Percentiles rank a stretch among this genome's conserved stretches.
Conservation (phyloP, 2,329 filamentous ascomycete genomes). For the Hypoxylon sp. region DNA sequence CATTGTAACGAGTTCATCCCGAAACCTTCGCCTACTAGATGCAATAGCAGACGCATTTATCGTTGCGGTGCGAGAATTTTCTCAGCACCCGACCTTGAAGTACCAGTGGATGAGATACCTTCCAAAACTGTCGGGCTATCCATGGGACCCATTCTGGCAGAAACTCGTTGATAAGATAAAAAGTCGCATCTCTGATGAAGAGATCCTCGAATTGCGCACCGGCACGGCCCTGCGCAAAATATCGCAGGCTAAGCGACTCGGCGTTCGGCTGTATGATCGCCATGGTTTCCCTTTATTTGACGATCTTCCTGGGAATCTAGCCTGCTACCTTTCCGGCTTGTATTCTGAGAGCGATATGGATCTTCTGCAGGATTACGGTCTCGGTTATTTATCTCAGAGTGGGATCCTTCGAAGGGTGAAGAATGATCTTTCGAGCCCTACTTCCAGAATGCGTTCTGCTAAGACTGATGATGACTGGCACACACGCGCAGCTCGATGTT, state of each 20-base stretch:
- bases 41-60: constrained; percentile 59
- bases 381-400: background rate
- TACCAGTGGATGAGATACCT: constrained; percentile 64
- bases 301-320: constrained; percentile 26
- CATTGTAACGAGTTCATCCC: constrained; percentile 55
- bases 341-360: constrained; percentile 19
- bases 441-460: constrained; percentile 4
- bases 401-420: constrained; percentile 27
- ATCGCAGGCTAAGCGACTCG: background rate
- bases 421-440: constrained; percentile 19
- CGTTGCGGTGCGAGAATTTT: constrained; percentile 58
- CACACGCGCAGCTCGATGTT: background rate
- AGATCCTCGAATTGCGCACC: constrained; percentile 5
- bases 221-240: background rate
- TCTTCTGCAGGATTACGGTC: constrained; percentile 28
- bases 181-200: background rate
- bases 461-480: constrained; percentile 24
- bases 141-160: constrained; percentile 16
- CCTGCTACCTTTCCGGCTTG: constrained; percentile 36
- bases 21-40: constrained; percentile 57
- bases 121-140: constrained; percentile 50
- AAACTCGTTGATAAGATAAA: constrained; percentile 28
- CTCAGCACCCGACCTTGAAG: constrained; percentile 55
- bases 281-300: constrained; percentile 48
- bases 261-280: constrained; percentile 19